phyloP scores from a whole-genome alignment of 257 asterid genomes.

The Plectranthus barbatus region DNA sequence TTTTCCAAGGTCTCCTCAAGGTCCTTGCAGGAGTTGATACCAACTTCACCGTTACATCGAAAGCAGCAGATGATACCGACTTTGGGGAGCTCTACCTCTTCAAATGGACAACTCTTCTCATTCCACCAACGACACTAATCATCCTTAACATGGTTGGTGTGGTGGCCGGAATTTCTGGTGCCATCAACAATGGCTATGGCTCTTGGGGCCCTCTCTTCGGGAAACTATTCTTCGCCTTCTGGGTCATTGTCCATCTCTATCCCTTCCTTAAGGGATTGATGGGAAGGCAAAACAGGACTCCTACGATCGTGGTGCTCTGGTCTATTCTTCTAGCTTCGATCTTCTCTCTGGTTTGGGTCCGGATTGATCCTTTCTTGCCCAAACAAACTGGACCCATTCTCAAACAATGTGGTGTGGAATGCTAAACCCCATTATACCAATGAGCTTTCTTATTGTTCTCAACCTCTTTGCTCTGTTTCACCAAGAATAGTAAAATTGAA shows the following conservation, averaged over 20 bases:
- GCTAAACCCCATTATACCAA: conserved; percentile 25
- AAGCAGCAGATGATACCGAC: conserved; percentile 46
- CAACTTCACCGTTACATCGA: conserved; percentile 38
- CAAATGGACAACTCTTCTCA: conserved; percentile 88
- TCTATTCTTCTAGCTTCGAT: conserved; percentile 76
- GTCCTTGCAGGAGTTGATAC: conserved; percentile 80
- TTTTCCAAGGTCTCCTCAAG: conserved; percentile 82
- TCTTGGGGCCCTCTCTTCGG: conserved; percentile 86
- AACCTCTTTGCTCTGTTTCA: conserved; percentile 22
- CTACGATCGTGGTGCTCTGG: conserved; percentile 83
- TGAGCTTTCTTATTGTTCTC: conserved; percentile 11
- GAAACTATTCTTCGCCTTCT: conserved; percentile 65
- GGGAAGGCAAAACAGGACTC: conserved; percentile 86
- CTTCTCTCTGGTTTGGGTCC: conserved; percentile 74
- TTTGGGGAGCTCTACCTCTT: conserved; percentile 41
- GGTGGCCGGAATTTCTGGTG: conserved; percentile 76
- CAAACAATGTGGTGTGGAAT: conserved; percentile 82
- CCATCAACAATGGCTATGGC: conserved; percentile 66
- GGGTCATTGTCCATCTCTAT: conserved; percentile 83
- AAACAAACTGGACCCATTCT: conserved; percentile 77
- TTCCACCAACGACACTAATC: conserved; percentile 73
- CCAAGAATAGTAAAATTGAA: background rate
- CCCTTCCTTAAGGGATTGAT: conserved; percentile 81
- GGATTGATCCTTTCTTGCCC: conserved; percentile 84
- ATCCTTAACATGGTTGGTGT: conserved; percentile 75